Evolutionary conservation across 352 stramenopile species (phyloP), one percentile per base, ranked within the genome.

Genomic region (Globisporangium canariense): DNA sequence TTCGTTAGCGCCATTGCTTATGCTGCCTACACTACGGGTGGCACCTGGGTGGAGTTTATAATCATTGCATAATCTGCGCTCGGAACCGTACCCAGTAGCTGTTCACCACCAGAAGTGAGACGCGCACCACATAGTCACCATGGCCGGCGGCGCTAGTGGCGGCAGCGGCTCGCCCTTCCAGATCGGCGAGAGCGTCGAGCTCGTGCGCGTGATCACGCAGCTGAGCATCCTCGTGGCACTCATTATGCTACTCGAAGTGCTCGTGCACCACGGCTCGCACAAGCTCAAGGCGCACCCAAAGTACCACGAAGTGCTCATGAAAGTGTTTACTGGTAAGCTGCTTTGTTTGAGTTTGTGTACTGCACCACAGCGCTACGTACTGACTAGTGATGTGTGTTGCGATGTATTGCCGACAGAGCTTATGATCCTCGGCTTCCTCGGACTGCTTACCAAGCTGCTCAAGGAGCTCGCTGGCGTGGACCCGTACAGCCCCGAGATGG

Each of bases 261-360:
- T 22, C 9, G 62, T 89, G 51, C 79, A 91, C 51, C 41, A 64
- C 32, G 32, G 20, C 62, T 88, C 6, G 43, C 75, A 87, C 61
- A 69, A 83, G 47, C 60, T 88, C n/a, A 55, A 73, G 1, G 65
- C 58, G 34, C 82, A 78, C 60, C 75, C 76, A 49, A 91, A 89
- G 68, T 91, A 88, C 59, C 63, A 86, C 55, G 76, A 89, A 41
- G 89, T 91, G 72, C 66, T 89, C 30, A 81, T 71, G 18, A 90
- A 90, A 54, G 73, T 70, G 6, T 89, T 78, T 60, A 56, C 70
- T 9, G 61, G 61, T 57, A 22, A 52, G 61, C 38, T 6, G 14
- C 1, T 9, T 14, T 60, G 0, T 32, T 0, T 34, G 8, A 45
- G 9, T 60, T 4, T n/a, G 6, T 16, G 25, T 32, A 28, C 25